These are phyloP conservation scores for Moesziomyces globuligerus DNA, from an alignment of 1,284 basidiomycete genomes.

Conservation along the genomic window DNA sequence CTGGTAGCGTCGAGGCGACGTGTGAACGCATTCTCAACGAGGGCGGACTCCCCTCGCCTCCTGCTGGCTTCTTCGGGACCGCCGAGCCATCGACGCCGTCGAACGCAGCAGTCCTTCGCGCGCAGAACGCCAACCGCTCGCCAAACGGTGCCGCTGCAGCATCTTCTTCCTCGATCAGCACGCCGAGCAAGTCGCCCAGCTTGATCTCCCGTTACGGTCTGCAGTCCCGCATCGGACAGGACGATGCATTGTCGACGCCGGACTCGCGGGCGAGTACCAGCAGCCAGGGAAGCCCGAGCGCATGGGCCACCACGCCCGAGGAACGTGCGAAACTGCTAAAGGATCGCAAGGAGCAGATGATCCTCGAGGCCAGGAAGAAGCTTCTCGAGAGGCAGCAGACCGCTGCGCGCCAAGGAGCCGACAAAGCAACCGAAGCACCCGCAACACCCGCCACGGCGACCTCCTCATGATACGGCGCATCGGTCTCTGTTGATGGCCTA, in stretches of 20 bases:
- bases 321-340: conserved; percentile 43
- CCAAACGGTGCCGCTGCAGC: conserved; percentile 15
- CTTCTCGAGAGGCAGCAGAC: conserved; percentile 30
- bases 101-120: conserved; percentile 17
- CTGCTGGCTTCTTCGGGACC: conserved; percentile 48
- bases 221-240: conserved; percentile 26
- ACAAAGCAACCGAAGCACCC: not conserved
- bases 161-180: conserved; percentile 16
- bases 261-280: conserved; percentile 13
- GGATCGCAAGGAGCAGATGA: conserved; percentile 54
- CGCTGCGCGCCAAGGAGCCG: conserved; percentile 5
- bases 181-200: conserved; percentile 30
- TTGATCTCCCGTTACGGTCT: conserved; percentile 52
- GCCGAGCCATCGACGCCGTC: conserved; percentile 20
- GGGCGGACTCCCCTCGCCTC: conserved; percentile 53
- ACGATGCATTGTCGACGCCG: conserved; percentile 13
- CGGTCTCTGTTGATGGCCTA: too few relatives aligned
- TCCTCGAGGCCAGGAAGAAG: conserved; percentile 43
- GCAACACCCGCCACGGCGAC: not conserved
- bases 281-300: conserved; percentile 29
- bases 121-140: conserved; percentile 23
- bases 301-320: conserved; percentile 44
- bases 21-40: conserved; percentile 60
- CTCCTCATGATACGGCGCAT: conserved; percentile 2
- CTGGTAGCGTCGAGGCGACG: conserved; percentile 57